Percentiles rank a stretch among this genome's conserved stretches.
These are phyloP conservation scores for Ulmus americana DNA, from an alignment of 331 rosid genomes.

Conservation along the genomic window DNA sequence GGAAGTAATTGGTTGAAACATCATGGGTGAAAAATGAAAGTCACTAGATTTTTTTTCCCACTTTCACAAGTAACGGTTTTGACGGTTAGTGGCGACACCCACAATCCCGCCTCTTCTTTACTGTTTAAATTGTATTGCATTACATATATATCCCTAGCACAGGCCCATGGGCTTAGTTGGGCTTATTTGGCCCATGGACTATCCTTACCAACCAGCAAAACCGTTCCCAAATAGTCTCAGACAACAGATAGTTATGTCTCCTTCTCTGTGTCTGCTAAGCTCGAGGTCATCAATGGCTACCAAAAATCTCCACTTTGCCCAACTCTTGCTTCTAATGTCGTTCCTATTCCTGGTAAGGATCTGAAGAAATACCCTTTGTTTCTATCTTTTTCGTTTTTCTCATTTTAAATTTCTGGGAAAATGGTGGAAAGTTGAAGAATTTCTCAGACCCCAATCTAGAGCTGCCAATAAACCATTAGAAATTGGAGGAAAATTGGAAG, in stretches of 20 bases:
- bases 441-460: too few relatives aligned
- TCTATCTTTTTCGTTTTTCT: not conserved
- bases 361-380: not conserved
- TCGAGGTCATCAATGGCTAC: slow-evolving; percentile 16
- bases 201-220: slow-evolving; percentile 6
- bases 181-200: too few relatives aligned
- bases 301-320: slow-evolving; percentile 1
- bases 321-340: not conserved
- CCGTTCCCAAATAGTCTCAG: not conserved
- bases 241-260: not conserved
- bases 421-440: not conserved
- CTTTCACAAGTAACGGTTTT: slow-evolving; percentile 28
- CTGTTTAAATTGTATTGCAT: slow-evolving; percentile 11
- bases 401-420: slow-evolving; percentile 17
- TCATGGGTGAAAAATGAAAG: not conserved
- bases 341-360: slow-evolving; percentile 20
- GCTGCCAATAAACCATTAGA: too few relatives aligned
- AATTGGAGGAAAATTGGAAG: not conserved
- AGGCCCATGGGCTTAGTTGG: too few relatives aligned
- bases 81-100: slow-evolving; percentile 46
- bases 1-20: not conserved
- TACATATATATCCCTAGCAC: not conserved
- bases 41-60: slow-evolving; percentile 11
- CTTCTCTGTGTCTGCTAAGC: not conserved
- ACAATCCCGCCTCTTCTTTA: slow-evolving; percentile 25